Evolutionary conservation across 495 filamentous ascomycete genomes (phyloP).

Genomic region (Annulohypoxylon bovei): DNA sequence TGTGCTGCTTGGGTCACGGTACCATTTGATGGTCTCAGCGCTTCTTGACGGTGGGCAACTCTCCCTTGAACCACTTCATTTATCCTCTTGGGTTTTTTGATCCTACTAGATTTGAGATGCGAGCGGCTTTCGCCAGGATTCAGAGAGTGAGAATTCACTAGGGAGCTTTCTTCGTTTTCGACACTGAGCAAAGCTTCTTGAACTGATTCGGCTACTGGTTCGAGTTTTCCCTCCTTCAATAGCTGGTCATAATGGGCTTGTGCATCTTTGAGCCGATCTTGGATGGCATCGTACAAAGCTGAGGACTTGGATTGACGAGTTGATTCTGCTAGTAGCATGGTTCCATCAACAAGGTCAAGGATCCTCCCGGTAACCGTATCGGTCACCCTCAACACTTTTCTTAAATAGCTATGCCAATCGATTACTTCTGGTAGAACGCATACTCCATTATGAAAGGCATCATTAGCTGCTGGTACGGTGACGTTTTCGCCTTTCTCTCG

Average conservation of each 20-base stretch:
- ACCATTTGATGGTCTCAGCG: not conserved
- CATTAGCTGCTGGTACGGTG: slow-evolving; percentile 11
- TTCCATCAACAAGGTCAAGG: slow-evolving; percentile 15
- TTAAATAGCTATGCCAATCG: slow-evolving; percentile 11
- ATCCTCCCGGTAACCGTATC: slow-evolving; percentile 18
- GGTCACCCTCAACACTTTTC: not conserved
- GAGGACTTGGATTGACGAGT: not conserved
- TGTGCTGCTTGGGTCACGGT: not conserved
- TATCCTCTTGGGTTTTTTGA: slow-evolving; percentile 10
- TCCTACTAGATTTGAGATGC: not conserved
- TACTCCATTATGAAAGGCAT: slow-evolving; percentile 17
- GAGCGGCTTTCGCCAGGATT: not conserved
- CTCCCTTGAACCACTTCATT: not conserved
- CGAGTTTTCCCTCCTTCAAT: not conserved
- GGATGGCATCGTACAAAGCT: not conserved
- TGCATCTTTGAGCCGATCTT: not conserved
- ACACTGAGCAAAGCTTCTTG: slow-evolving; percentile 14
- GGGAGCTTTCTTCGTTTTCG: slow-evolving; percentile 3
- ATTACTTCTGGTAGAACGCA: slow-evolving; percentile 14
- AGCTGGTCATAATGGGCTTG: slow-evolving; percentile 1
- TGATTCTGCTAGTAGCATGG: slow-evolving; percentile 14
- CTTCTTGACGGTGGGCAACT: slow-evolving; percentile 27
- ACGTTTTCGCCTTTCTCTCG: not conserved
- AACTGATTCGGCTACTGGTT: not conserved
- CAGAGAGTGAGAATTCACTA: not conserved